Percentiles rank a stretch among this genome's conserved stretches.
Evolutionary conservation across 805 yeast genomes (phyloP).

Genomic region (Pachysolen tannophilus): DNA sequence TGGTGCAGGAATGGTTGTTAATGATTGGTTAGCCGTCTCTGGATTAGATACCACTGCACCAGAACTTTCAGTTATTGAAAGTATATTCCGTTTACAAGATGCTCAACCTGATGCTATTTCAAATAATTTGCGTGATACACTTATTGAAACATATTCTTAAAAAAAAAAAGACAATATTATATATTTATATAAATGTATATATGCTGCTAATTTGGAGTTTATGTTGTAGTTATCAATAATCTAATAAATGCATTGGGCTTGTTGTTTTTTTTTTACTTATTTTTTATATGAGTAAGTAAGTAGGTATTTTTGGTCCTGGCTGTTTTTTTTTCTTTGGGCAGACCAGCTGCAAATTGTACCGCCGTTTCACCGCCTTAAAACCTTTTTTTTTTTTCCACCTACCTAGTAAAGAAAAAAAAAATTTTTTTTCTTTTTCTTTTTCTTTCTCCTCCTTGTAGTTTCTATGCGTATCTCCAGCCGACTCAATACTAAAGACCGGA

Average conservation of each 20-base stretch:
- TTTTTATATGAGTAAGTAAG: background rate
- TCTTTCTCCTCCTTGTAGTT: too few species aligned
- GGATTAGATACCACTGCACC: conserved; percentile 99
- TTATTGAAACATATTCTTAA: conserved; percentile 84
- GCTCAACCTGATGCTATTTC: conserved; percentile 83
- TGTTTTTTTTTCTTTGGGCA: background rate
- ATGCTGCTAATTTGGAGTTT: conserved; percentile 20
- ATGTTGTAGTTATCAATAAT: too few species aligned
- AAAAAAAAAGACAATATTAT: background rate
- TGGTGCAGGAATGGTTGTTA: conserved; percentile 98
- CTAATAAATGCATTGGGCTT: too few species aligned
- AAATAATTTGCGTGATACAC: conserved; percentile 82
- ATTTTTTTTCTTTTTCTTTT: too few species aligned
- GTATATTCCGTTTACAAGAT: conserved; percentile 89
- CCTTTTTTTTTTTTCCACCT: too few species aligned
- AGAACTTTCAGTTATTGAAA: conserved; percentile 92
- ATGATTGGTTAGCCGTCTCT: conserved; percentile 95
- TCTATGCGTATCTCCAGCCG: too few species aligned
- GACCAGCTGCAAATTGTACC: too few species aligned
- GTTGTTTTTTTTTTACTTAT: background rate
- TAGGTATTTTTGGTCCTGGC: background rate
- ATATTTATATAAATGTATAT: conserved; percentile 9
- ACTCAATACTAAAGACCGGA: too few species aligned
- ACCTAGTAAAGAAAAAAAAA: too few species aligned
- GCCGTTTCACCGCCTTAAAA: too few species aligned